Base-by-base conservation (phyloP, 2,329 filamentous ascomycete species). In the Alternaria sp. region DNA sequence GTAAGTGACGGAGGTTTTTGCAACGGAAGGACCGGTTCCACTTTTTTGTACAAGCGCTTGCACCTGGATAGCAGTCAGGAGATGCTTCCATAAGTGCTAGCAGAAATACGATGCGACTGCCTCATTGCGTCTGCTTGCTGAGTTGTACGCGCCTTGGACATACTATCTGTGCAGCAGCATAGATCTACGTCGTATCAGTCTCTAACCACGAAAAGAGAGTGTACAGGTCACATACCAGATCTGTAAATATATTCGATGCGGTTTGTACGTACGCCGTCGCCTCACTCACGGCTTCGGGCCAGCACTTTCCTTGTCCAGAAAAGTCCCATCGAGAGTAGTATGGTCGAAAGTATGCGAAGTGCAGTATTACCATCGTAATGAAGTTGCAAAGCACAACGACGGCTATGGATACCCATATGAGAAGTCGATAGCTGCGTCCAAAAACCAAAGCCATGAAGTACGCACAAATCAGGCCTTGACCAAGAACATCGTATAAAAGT, bases 391-490 rank as follows among this genome's bases (percentile, higher is more conserved):
- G 21, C 17, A 49, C 29, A 2, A 58, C 49, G 4, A 58, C 34
- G 5, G 33, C 42, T 13, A 58, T 17, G 7, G 55, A 53, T 23
- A 39, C 37, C 62, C 62, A 63, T 29, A 63, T 57, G n/a, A 67
- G 44, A 2, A 33, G 10, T 23, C 63, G 55, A 41, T 60, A 62
- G 13, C 36, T 51, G 5, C 41, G 46, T 26, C 58, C 61, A 33
- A 67, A 66, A 36, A 64, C 49, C 33, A 67, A 40, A 9, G 52
- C 56, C 14, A 67, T 51, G 2, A 67, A 46, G 34, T 67, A 67
- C 17, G 49, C 46, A 42, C 65, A 66, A 31, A 67, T 55, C 2
- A 66, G 5, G 58, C 26, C 6, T 66, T 58, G 26, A 63, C 60
- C 14, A 60, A n/a, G 24, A 56, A 66, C 61, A 66, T 64, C 4